Evolutionary conservation across 2,329 filamentous ascomycete genomes (phyloP), one percentile per base, ranked within the genome.

Genomic region (Simplicillium sp.): DNA sequence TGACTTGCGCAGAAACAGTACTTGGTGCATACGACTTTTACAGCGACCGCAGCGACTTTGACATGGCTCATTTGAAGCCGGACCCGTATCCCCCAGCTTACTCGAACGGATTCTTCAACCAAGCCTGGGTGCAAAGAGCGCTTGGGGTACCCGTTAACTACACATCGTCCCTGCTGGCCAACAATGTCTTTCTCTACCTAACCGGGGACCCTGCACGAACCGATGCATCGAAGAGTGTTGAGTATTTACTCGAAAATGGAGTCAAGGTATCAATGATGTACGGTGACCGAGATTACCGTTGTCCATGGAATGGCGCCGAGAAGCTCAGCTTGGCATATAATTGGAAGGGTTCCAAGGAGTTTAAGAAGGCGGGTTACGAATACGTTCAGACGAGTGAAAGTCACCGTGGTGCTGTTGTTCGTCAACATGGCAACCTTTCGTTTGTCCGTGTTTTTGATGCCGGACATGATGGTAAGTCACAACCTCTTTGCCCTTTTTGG

Each of bases 221-320:
- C 18, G 14, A 4, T 20, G 36, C 31, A 13, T 18, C 18, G 9
- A 25, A 25, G 20, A 25, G 20, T 25, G 62, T 84, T 3, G 75
- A 78, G 43, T 60, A 67, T 11, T 68, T 84, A 14, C 62, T 84
- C 36, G 64, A 72, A 9, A 66, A 62, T 1, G 79, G 77, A 18
- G 73, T 86, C 7, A 77, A 76, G 11, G 75, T 90, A 13, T 79
- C 80, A 2, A 60, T 89, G 42, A 70, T 86, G 38, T 84, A 88
- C 54, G 74, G 73, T 13, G 74, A 78, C 50, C 60, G 71, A 39
- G 75, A 79, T 53, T 77, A 72, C 47, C 67, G 73, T 44, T 78
- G 74, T 54, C 76, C 76, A 49, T 79, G 80, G 55, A 63, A 80
- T 49, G 84, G 84, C 6, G 84, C 82, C 13, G 72, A 90, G 57